Base-by-base conservation (phyloP, 129 eudicot genomes). In the Flaveria sonorensis region DNA sequence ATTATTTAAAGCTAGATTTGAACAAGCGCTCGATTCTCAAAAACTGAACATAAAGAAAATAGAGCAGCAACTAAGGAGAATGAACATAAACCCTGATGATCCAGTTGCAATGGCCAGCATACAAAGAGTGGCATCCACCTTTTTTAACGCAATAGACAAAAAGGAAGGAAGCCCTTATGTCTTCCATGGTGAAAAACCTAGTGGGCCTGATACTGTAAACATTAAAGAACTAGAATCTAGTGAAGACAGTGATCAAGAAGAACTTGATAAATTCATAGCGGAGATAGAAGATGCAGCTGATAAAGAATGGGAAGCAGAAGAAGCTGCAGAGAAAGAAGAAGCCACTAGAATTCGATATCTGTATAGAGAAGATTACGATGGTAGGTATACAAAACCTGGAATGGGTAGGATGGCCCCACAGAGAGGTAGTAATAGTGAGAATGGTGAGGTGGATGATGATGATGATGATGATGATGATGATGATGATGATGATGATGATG, bases 31-130 rank as follows among this genome's bases (percentile, higher is more conserved):
- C 12, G 96, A 94, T 48, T 94, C 99, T 67, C 97, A 91, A 77
- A 94, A 94, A 67, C 80, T 91, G 0, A 94, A 94, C 83, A 94
- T 94, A 66, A 94, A 94, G 90, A 89, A 89, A 70, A 81, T 83
- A 32, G 99, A 94, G 78, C 99, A 91, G 78, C 87, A 89, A 70
- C 90, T 93, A 6, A 86, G 99, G 21, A 76, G 93, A 73, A 95
- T 84, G 88, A 96, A 93, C 47, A 83, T 95, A 63, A 91, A 92
- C 72, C 99, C 99, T 6, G 99, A 91, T 47, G 99, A 95, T 82
- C 97, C 97, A 23, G 88, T 89, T 60, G 96, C 97, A 74, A 91
- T 91, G 96, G 97, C 99, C 48, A 95, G 99, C 86, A 89, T 91
- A 76, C 99, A 89, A 74, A 85, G 93, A 83, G 97, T 91, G 56